Conservation (phyloP, 129 eudicot genomes). For the Flaveria bidentis region DNA sequence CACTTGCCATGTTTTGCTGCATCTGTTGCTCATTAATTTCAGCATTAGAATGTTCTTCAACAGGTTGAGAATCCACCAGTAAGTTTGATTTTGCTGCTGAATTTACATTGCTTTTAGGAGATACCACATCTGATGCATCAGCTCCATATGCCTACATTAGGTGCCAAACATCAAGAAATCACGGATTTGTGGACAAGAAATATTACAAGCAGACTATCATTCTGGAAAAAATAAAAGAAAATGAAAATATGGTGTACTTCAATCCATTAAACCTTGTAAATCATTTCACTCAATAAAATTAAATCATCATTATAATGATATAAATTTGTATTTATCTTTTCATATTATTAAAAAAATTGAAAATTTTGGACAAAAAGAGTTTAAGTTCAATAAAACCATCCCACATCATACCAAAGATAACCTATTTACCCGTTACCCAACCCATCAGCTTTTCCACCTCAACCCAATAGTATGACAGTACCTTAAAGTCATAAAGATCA, state of each 20-base stretch:
- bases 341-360: not conserved
- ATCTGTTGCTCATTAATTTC: slow-evolving; percentile 46
- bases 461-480: slow-evolving; percentile 26
- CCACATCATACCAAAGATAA: not conserved
- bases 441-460: not conserved
- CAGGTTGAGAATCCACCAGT: slow-evolving; percentile 40
- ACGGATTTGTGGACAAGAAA: too few relatives aligned
- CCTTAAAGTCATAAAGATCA: slow-evolving; percentile 97
- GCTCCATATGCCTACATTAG: slow-evolving; percentile 60
- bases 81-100: slow-evolving; percentile 45
- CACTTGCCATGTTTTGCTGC: slow-evolving; percentile 32
- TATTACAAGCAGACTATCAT: too few relatives aligned
- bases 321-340: not conserved
- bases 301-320: not conserved
- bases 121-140: slow-evolving; percentile 71
- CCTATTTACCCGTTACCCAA: not conserved
- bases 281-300: too few relatives aligned
- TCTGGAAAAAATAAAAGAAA: too few relatives aligned
- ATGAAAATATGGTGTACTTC: too few relatives aligned
- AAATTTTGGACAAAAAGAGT: not conserved
- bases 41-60: slow-evolving; percentile 32
- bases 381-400: not conserved
- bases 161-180: slow-evolving; percentile 17
- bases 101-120: slow-evolving; percentile 42
- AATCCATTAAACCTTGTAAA: too few relatives aligned